phyloP scores from a whole-genome alignment of 148 eudicot species.

The Rhododendron molle region DNA sequence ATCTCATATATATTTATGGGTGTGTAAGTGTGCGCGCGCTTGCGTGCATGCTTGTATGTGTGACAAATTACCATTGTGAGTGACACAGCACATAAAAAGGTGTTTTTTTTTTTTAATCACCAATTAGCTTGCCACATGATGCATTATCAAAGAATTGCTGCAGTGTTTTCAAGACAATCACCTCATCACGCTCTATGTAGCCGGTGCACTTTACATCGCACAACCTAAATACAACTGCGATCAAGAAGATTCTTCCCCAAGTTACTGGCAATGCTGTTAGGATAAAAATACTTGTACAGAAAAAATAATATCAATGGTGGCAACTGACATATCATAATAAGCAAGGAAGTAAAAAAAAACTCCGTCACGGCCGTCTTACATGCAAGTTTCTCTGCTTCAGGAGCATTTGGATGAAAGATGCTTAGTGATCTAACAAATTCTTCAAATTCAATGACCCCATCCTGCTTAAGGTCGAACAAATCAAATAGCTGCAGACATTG shows the following conservation, averaged over 20 bases:
- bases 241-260: slow-evolving; percentile 14
- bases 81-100: not conserved
- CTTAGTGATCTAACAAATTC: slow-evolving; percentile 71
- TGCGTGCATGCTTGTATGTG: too few species aligned
- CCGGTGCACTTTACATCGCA: slow-evolving; percentile 49
- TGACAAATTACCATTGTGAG: not conserved
- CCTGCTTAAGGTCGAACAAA: slow-evolving; percentile 54
- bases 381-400: slow-evolving; percentile 55
- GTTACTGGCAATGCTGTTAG: not conserved
- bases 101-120: not conserved
- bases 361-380: slow-evolving; percentile 36
- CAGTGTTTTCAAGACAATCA: slow-evolving; percentile 7
- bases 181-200: slow-evolving; percentile 62
- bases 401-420: slow-evolving; percentile 70
- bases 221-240: slow-evolving; percentile 50
- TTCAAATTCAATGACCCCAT: slow-evolving; percentile 74
- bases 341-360: not conserved
- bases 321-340: not conserved
- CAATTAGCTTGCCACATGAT: not conserved
- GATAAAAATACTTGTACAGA: not conserved
- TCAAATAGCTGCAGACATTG: slow-evolving; percentile 50
- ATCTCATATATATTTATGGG: not conserved
- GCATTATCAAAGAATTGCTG: not conserved
- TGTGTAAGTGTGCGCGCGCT: not conserved
- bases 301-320: not conserved